Base-by-base conservation (phyloP, 2,329 filamentous ascomycete species). In the Trichoderma semiorbis region DNA sequence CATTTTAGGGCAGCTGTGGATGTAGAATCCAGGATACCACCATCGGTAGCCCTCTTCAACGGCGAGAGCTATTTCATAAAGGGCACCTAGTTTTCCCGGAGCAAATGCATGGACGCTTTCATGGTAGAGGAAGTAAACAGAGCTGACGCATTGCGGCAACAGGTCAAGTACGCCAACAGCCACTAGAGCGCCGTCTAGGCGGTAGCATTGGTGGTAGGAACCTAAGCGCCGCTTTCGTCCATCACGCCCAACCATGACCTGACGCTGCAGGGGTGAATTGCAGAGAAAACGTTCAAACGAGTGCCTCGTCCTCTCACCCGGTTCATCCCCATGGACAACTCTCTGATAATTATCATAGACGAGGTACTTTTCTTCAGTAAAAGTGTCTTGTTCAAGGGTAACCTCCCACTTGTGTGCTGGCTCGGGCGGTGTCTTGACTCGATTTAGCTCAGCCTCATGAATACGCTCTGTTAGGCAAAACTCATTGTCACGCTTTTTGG, bases 11-110 rank as follows among this genome's bases (percentile, higher is more conserved):
- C 93, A 95, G 69, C 84, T 89, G 79, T 95, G 92, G 72, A 96
- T 95, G 77, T 95, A 96, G 80, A 90, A 95, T 7, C 93, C 90
- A 7, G 87, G 91, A 81, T 95, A 96, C 87, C 93, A 96, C 85
- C 89, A 94, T 57, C 86, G 83, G 76, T 95, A 94, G 0, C 88
- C 90, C 7, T 84, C 84, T 77, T 95, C 92, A 3, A 86, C 81
- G 0, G 93, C 91, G 32, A 96, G 80, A 0, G 89, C 85, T 73
- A 93, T 92, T 80, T 96, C 93, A 73, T 90, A 84, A 73, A 95
- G 79, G 1, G 93, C 93, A 43, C 91, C 90, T 6, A 95, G 81
- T 80, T 95, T 96, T 1, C 93, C 93, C 34, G 93, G 91, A 28
- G 86, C 86, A 81, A 88, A 90, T 71, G 86, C 84, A 75, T 92